Conservation (phyloP, 345 rosid species). For the Fremontodendron californicum region DNA sequence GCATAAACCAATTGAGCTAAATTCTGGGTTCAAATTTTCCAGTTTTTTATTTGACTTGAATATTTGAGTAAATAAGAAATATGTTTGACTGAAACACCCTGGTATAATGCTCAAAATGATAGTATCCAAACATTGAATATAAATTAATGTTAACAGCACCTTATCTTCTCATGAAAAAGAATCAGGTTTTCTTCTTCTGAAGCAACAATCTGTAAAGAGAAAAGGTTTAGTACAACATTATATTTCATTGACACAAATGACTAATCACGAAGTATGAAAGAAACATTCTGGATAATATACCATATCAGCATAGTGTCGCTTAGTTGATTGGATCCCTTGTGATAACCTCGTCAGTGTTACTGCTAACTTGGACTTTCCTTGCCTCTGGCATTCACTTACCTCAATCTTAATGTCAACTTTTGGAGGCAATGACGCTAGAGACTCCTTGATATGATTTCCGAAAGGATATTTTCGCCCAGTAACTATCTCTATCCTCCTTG, state of each 20-base stretch:
- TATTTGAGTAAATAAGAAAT: background rate
- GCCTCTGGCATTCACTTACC: slow-evolving; percentile 56
- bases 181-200: slow-evolving; percentile 85
- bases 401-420: slow-evolving; percentile 61
- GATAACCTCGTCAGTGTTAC: slow-evolving; percentile 74
- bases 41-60: background rate
- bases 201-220: slow-evolving; percentile 68
- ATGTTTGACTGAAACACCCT: slow-evolving; percentile 5
- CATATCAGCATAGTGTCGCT: slow-evolving; percentile 92
- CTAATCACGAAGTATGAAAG: background rate
- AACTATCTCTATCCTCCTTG: slow-evolving; percentile 90
- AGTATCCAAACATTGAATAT: background rate
- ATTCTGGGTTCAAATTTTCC: no score
- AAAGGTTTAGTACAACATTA: slow-evolving; percentile 20
- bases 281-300: slow-evolving; percentile 34
- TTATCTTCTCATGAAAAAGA: slow-evolving; percentile 87
- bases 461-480: slow-evolving; percentile 91
- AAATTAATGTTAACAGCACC: slow-evolving; percentile 42
- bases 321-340: slow-evolving; percentile 49
- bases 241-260: slow-evolving; percentile 6
- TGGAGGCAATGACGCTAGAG: slow-evolving; percentile 80
- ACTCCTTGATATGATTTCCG: slow-evolving; percentile 94
- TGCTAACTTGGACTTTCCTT: slow-evolving; percentile 51
- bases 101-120: slow-evolving; percentile 14
- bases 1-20: no score